Conservation (phyloP, 768 basidiomycete species). For the Artomyces pyxidatus region DNA sequence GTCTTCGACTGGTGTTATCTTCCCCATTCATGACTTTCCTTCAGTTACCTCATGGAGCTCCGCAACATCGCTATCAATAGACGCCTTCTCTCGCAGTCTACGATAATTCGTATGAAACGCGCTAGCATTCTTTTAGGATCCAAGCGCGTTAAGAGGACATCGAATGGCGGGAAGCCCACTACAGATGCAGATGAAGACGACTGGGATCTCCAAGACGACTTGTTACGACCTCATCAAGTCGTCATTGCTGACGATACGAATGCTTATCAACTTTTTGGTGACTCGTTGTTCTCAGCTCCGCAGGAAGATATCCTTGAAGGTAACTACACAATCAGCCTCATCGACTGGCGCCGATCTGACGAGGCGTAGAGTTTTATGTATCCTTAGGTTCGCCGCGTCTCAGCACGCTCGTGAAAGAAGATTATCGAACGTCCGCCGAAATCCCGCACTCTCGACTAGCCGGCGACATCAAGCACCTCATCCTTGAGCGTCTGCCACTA, state of each 20-base stretch:
- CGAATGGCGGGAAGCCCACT: constrained; percentile 17
- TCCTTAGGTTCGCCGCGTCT: constrained; percentile 69
- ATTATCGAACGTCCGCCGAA: constrained; percentile 56
- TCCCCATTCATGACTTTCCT: background rate
- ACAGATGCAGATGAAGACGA: constrained; percentile 61
- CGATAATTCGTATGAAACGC: constrained; percentile 56
- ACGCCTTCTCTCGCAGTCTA: constrained; percentile 40
- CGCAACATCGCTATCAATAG: constrained; percentile 80
- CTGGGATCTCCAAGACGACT: constrained; percentile 65
- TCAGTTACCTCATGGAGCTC: constrained; percentile 76
- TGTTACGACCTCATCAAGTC: constrained; percentile 61
- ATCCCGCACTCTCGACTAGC: constrained; percentile 39
- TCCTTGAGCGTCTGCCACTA: constrained; percentile 79
- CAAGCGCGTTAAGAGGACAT: constrained; percentile 45
- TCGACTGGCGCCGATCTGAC: too few relatives aligned
- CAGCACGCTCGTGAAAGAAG: constrained; percentile 67
- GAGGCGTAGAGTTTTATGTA: constrained; percentile 66
- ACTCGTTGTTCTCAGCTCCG: constrained; percentile 67
- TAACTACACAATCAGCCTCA: too few relatives aligned
- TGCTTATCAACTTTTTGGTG: constrained; percentile 69
- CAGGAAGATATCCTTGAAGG: constrained; percentile 91
- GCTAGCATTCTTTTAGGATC: constrained; percentile 68
- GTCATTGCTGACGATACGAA: constrained; percentile 85
- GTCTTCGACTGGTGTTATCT: background rate
- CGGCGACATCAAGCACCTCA: constrained; percentile 45